Evolutionary conservation across 371 early-diverging fungal species (phyloP).

Genomic region (Chytridium lagenaria): DNA sequence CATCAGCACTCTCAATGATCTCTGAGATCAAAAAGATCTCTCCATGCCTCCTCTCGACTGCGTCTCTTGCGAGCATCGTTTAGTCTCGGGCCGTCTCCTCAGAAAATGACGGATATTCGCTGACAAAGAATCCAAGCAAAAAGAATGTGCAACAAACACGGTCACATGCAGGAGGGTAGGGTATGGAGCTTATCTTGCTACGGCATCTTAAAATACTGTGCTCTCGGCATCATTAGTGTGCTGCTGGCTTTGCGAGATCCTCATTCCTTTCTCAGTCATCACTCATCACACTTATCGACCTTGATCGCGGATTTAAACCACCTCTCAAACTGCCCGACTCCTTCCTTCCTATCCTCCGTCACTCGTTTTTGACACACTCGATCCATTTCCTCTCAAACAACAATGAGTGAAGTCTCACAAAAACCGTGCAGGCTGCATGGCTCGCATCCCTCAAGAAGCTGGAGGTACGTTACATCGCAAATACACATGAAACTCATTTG

Average conservation of each 20-base stretch:
- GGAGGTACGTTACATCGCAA: no score
- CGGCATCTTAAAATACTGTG: no score
- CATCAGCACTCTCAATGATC: neutral
- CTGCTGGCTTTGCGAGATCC: neutral
- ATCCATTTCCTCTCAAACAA: slow-evolving; percentile 1
- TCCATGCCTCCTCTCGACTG: neutral
- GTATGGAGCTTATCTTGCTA: no score
- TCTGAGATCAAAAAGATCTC: neutral
- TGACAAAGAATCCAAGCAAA: neutral
- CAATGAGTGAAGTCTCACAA: no score
- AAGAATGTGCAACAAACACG: neutral
- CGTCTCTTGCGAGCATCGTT: neutral
- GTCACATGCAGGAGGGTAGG: no score
- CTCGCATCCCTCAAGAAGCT: no score
- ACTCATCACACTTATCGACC: neutral
- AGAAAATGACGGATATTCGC: neutral
- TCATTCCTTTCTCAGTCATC: neutral
- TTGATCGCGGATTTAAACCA: neutral
- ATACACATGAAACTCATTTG: no score
- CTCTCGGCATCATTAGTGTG: neutral
- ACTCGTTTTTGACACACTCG: neutral
- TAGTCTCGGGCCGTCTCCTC: no score
- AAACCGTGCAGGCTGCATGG: no score
- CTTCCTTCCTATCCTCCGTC: neutral
- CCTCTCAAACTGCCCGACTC: neutral